Evolutionary conservation across 2,329 filamentous ascomycete genomes (phyloP).

Genomic region (Pyricularia grisea): DNA sequence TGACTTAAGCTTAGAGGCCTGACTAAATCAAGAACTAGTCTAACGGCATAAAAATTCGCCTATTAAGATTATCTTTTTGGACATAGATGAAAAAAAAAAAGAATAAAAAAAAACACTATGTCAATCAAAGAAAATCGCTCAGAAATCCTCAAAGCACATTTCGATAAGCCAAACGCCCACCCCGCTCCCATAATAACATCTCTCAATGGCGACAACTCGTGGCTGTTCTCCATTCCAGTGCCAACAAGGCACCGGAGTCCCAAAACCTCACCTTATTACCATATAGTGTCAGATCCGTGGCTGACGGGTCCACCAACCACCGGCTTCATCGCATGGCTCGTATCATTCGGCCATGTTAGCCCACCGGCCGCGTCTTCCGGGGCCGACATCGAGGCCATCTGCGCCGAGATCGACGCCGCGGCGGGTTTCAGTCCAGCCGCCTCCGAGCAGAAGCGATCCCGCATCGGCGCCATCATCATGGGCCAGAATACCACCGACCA

Average conservation of each 20-base stretch:
- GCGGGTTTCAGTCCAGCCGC: background rate
- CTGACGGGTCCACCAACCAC: slow-evolving; percentile 2
- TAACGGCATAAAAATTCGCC: too few species aligned
- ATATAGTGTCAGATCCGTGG: slow-evolving; percentile 6
- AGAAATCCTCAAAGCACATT: background rate
- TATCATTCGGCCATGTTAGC: slow-evolving; percentile 1
- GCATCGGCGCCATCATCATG: background rate
- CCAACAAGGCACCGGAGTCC: background rate
- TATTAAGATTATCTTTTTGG: too few species aligned
- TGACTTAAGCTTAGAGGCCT: background rate
- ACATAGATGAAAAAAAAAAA: too few species aligned
- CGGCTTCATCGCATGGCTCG: slow-evolving; percentile 1
- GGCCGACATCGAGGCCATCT: slow-evolving; percentile 9
- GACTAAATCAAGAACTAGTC: background rate
- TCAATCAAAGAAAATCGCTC: background rate
- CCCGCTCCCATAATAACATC: background rate
- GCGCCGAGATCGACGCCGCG: slow-evolving; percentile 8
- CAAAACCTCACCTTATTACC: background rate
- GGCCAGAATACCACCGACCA: background rate
- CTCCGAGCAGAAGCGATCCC: background rate
- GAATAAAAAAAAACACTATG: background rate
- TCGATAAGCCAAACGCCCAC: background rate
- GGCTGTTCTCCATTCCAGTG: slow-evolving; percentile 1
- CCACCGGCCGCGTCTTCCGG: slow-evolving; percentile 7
- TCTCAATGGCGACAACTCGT: background rate